These are phyloP conservation scores for Cocos nucifera DNA, from an alignment of 176 grass and related monocot genomes.

Conservation along the genomic window DNA sequence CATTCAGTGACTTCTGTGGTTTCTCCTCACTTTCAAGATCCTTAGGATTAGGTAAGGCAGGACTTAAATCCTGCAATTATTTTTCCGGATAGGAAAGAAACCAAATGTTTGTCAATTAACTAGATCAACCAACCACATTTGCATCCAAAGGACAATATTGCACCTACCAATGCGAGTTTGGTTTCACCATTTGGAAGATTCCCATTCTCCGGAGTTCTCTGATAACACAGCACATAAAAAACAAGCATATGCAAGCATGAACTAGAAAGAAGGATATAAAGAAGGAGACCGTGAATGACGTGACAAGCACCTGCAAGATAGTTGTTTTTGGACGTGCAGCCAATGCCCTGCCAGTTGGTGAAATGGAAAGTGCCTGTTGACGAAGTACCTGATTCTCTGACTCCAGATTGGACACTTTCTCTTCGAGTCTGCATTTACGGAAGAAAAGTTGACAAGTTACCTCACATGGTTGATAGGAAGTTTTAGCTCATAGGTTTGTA, in stretches of 20 bases:
- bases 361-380: slow-evolving; percentile 89
- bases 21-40: slow-evolving; percentile 85
- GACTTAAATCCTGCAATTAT: slow-evolving; percentile 53
- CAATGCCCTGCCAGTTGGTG: slow-evolving; percentile 78
- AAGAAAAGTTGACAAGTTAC: slow-evolving; percentile 20
- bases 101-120: neutral
- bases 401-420: slow-evolving; percentile 86
- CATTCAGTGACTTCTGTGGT: slow-evolving; percentile 95
- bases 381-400: slow-evolving; percentile 94
- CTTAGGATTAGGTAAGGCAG: slow-evolving; percentile 47
- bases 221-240: slow-evolving; percentile 18
- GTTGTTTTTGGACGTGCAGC: slow-evolving; percentile 55
- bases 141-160: slow-evolving; percentile 1
- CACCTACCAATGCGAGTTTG: slow-evolving; percentile 63
- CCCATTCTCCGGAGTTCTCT: slow-evolving; percentile 58
- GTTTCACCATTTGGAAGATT: slow-evolving; percentile 58
- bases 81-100: slow-evolving; percentile 24
- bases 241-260: slow-evolving; percentile 19
- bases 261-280: slow-evolving; percentile 14
- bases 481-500: neutral
- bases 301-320: slow-evolving; percentile 25
- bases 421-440: slow-evolving; percentile 62
- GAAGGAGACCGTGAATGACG: slow-evolving; percentile 23
- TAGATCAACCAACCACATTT: slow-evolving; percentile 5
- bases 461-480: neutral